Evolutionary conservation across 106 monocot genomes (phyloP), one percentile per base, ranked within the genome.

Genomic region (Xerophyta viscosa): DNA sequence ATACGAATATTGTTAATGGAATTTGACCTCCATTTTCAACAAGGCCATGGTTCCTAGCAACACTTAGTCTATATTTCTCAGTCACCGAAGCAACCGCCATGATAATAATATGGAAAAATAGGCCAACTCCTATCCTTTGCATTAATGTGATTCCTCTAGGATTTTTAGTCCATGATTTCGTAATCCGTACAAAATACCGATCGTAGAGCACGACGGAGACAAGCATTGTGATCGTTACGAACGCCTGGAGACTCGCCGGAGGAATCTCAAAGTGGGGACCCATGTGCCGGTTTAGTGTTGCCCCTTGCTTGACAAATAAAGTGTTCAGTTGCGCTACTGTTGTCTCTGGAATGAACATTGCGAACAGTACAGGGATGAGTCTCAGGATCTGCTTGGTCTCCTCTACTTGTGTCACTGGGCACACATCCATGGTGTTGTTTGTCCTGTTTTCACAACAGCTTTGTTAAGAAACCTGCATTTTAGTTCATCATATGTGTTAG

Each of bases 351-450:
- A 76, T 39, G 31, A 76, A 52, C 31, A 23, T 48, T 9, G 68
- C 30, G 2, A 48, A 29, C 0, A 61, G 11, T 1, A 70, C 2
- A 0, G 65, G 76, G 0, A 76, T 37, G 52, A 75, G 24, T 24
- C 36, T 50, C 2, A 69, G 49, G 30, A 69, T 69, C 29, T 60
- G 75, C 23, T 75, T 75, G 8, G 75, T 68, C 29, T 75, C 75
- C 33, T 75, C 75, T 28, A 68, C 68, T 27, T 68, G 27, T 10
- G 75, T 75, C 8, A 75, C 68, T 1, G 64, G 25, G 59, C 63
- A 68, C 22, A 42, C 29, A 36, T 58, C 74, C 74, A 75, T 11
- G 57, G 62, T 4, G 62, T 27, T n/a, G 2, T 52, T 1, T 42
- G 13, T 10, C 63, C 57, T 10, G 17, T 5, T 44, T 15, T 58